A percentile compares a stretch with the other conserved stretches of the same genome.
Evolutionary conservation across 2,329 filamentous ascomycete species (phyloP).

Genomic region (Ophiostoma sp.): DNA sequence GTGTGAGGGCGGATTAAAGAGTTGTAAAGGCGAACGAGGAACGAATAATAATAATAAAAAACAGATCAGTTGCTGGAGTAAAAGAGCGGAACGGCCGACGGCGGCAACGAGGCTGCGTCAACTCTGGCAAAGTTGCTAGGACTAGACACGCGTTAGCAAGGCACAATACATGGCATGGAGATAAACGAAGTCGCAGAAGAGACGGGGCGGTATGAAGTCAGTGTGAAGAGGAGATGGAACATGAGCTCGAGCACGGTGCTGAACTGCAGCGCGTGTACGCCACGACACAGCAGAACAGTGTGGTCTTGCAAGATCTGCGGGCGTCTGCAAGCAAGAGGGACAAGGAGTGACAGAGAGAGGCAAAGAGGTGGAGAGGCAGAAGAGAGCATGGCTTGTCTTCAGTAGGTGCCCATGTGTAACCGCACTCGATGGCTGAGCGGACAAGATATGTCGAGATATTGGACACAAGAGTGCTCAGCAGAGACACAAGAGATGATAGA

Average conservation of each 20-base stretch:
- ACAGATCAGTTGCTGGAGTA: conserved; percentile 4
- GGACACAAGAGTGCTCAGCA: neutral
- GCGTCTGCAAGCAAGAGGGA: neutral
- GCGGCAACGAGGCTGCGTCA: conserved; percentile 16
- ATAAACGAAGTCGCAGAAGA: neutral
- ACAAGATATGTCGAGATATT: neutral
- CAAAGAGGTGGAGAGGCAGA: neutral
- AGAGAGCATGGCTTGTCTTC: neutral
- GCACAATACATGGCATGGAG: neutral
- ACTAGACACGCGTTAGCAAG: neutral
- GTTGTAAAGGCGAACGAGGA: neutral
- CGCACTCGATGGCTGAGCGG: neutral
- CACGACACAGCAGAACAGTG: neutral
- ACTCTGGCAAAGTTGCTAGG: conserved; percentile 14
- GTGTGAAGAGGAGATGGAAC: neutral
- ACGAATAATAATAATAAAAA: neutral
- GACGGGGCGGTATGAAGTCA: neutral
- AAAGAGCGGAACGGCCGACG: conserved; percentile 16
- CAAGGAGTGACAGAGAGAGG: neutral
- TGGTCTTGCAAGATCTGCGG: neutral
- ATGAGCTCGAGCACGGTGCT: neutral
- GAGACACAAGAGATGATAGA: neutral
- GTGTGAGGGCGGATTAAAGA: neutral
- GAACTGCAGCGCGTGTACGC: neutral
- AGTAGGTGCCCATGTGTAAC: conserved; percentile 10